Conservation (phyloP, 2,329 filamentous ascomycete species). For the Penicillium frequentans region DNA sequence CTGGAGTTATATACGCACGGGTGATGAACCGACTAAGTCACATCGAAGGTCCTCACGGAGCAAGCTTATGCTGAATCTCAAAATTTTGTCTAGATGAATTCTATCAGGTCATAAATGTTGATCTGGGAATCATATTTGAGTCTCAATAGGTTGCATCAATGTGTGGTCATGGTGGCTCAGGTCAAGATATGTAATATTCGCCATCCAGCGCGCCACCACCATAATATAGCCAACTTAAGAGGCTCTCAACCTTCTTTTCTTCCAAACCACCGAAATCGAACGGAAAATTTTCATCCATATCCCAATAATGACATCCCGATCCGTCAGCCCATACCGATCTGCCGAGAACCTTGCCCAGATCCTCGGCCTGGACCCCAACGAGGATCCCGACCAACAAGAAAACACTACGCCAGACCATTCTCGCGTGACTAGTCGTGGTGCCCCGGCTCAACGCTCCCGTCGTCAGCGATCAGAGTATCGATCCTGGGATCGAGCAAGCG, state of each 20-base stretch:
- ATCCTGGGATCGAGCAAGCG: slow-evolving; percentile 15
- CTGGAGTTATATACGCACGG: too few relatives aligned
- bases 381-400: not conserved
- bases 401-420: slow-evolving; percentile 4
- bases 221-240: not conserved
- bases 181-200: not conserved
- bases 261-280: not conserved
- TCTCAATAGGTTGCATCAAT: slow-evolving; percentile 7
- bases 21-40: too few relatives aligned
- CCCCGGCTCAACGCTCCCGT: slow-evolving; percentile 11
- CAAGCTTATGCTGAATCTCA: too few relatives aligned
- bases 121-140: too few relatives aligned
- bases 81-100: too few relatives aligned
- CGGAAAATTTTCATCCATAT: not conserved
- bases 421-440: slow-evolving; percentile 5
- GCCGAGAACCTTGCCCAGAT: not conserved
- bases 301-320: slow-evolving; percentile 11
- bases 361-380: slow-evolving; percentile 5
- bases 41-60: too few relatives aligned
- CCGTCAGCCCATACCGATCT: slow-evolving; percentile 3
- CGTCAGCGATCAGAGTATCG: slow-evolving; percentile 12
- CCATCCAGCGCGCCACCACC: not conserved
- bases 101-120: too few relatives aligned
- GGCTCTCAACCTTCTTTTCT: not conserved
- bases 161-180: slow-evolving; percentile 11